These are phyloP conservation scores for Hyphopichia burtonii DNA, from an alignment of 1,139 yeast genomes.

Conservation along the genomic window DNA sequence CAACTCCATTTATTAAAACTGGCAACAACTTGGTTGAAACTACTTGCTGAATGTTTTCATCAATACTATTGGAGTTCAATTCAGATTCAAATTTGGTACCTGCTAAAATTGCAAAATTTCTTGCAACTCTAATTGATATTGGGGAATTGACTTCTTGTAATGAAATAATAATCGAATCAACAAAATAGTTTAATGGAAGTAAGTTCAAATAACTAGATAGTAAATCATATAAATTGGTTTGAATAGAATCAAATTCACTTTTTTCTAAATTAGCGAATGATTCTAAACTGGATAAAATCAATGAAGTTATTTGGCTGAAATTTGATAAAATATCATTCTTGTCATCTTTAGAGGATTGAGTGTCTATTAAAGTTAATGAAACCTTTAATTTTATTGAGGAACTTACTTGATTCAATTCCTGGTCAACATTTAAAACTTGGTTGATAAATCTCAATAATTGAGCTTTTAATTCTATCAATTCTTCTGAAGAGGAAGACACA, in stretches of 20 bases:
- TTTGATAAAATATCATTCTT: slow-evolving; percentile 31
- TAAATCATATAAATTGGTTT: slow-evolving; percentile 39
- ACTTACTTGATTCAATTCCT: slow-evolving; percentile 35
- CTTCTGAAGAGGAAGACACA: slow-evolving; percentile 49
- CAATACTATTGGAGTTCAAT: slow-evolving; percentile 37
- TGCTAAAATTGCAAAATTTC: slow-evolving; percentile 59
- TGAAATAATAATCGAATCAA: slow-evolving; percentile 60
- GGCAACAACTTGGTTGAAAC: slow-evolving; percentile 48
- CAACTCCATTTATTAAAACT: slow-evolving; percentile 46
- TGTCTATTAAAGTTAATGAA: slow-evolving; percentile 54
- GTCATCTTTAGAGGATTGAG: slow-evolving; percentile 26
- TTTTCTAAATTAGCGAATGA: slow-evolving; percentile 19
- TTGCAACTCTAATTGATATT: slow-evolving; percentile 39
- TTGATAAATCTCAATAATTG: slow-evolving; percentile 55
- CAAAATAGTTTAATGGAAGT: slow-evolving; percentile 73
- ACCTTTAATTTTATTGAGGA: slow-evolving; percentile 55
- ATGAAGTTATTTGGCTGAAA: slow-evolving; percentile 45
- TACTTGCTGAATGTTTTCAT: slow-evolving; percentile 40
- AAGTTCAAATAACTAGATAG: slow-evolving; percentile 64
- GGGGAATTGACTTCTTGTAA: slow-evolving; percentile 41
- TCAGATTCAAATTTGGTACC: slow-evolving; percentile 70
- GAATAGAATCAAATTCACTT: slow-evolving; percentile 14
- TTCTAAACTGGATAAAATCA: slow-evolving; percentile 38
- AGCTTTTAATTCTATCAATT: slow-evolving; percentile 48
- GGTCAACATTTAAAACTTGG: slow-evolving; percentile 41